Evolutionary conservation across 805 yeast species (phyloP).

Genomic region (Monosporozyma aerobia): DNA sequence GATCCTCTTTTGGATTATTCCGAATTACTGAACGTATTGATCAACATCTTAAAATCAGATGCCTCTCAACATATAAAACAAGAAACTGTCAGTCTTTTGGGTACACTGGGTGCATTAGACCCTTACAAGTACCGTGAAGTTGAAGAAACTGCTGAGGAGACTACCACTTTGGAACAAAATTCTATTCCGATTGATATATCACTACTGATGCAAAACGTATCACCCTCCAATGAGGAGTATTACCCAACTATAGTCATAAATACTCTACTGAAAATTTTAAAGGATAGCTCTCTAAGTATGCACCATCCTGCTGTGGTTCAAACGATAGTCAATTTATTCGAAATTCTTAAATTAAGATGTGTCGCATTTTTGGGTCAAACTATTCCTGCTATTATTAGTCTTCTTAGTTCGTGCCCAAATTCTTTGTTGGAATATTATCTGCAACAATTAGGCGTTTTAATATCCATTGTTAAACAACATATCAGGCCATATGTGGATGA

Average conservation of each 20-base stretch:
- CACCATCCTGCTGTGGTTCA: constrained; percentile 87
- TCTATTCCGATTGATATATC: constrained; percentile 86
- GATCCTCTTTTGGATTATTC: constrained; percentile 88
- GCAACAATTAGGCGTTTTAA: constrained; percentile 70
- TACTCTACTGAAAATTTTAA: constrained; percentile 69
- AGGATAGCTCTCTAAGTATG: constrained; percentile 70
- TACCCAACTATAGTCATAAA: constrained; percentile 88
- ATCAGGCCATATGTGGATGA: constrained; percentile 71
- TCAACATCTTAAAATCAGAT: constrained; percentile 72
- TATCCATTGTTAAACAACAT: constrained; percentile 78
- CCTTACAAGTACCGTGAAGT: constrained; percentile 89
- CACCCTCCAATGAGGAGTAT: constrained; percentile 84
- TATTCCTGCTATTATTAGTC: constrained; percentile 73
- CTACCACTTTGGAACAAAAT: constrained; percentile 52
- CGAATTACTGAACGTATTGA: constrained; percentile 65
- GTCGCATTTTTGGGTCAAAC: constrained; percentile 78
- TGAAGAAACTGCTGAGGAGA: constrained; percentile 51
- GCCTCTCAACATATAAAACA: constrained; percentile 62
- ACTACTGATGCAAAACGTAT: constrained; percentile 79
- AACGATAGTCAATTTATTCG: constrained; percentile 82
- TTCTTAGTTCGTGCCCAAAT: constrained; percentile 68
- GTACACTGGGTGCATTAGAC: constrained; percentile 88
- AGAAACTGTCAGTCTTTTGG: constrained; percentile 79
- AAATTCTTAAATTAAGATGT: constrained; percentile 76
- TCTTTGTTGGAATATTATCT: constrained; percentile 75